These are phyloP conservation scores for Stereum hirsutum DNA, from an alignment of 1,284 basidiomycete species.

Conservation along the genomic window DNA sequence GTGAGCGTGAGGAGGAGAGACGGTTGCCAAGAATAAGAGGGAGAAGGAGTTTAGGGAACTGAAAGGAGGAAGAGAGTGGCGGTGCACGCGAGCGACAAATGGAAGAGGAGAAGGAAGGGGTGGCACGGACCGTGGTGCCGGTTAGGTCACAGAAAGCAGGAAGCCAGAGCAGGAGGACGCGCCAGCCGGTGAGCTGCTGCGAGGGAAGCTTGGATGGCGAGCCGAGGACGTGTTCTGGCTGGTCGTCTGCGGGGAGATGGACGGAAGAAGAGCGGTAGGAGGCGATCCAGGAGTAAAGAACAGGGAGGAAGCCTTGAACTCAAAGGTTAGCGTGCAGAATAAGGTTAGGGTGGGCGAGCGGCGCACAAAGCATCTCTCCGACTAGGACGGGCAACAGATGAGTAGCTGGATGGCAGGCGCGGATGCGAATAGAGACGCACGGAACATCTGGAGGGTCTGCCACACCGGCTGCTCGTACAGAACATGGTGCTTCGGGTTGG, in stretches of 20 bases:
- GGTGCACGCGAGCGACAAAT: slow-evolving; percentile 1
- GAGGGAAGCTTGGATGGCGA: slow-evolving; percentile 28
- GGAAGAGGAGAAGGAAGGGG: slow-evolving; percentile 2
- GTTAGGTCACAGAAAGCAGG: slow-evolving; percentile 86
- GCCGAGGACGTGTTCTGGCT: slow-evolving; percentile 9
- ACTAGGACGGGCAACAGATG: slow-evolving; percentile 38
- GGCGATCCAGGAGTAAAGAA: slow-evolving; percentile 60
- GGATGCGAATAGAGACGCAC: slow-evolving; percentile 38
- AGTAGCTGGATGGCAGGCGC: slow-evolving; percentile 17
- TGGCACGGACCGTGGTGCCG: slow-evolving; percentile 63
- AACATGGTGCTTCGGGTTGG: slow-evolving; percentile 43
- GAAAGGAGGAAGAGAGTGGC: not conserved
- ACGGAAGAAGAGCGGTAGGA: slow-evolving; percentile 37
- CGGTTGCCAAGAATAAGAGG: slow-evolving; percentile 6
- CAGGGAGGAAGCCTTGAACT: slow-evolving; percentile 69
- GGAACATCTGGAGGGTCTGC: slow-evolving; percentile 91
- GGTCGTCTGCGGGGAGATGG: slow-evolving; percentile 43
- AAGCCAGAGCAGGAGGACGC: slow-evolving; percentile 72
- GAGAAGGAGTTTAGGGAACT: not conserved
- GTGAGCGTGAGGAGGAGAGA: too few species aligned
- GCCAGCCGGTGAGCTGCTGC: slow-evolving; percentile 55
- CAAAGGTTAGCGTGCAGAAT: slow-evolving; percentile 20
- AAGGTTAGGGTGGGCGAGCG: not conserved
- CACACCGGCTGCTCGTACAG: slow-evolving; percentile 90
- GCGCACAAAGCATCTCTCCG: slow-evolving; percentile 88